Base-by-base conservation (phyloP, 176 grass and related monocot species). In the Ananas comosus region DNA sequence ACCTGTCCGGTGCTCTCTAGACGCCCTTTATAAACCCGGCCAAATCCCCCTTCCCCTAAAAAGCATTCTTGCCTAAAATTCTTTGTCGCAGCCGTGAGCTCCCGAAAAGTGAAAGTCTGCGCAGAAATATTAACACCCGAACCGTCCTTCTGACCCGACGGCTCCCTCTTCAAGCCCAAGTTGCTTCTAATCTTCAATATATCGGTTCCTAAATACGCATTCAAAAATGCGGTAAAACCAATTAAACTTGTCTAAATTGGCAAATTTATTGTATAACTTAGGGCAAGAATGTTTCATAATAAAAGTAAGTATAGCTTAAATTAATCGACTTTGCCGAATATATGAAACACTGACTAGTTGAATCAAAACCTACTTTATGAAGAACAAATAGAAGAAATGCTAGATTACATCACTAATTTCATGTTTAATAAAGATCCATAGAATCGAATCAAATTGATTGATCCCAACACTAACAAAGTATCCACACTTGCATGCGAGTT, bases 31-130 rank as follows among this genome's bases (percentile, higher is more conserved):
- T 96, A 96, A 64, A 96, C 92, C 14, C 92, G 81, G 1, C 92
- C 92, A 19, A 96, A 96, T 13, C 92, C 92, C 66, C 92, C 92
- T 73, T 96, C 92, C 68, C 92, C 92, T 22, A 96, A 83, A 65
- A 96, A 86, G 64, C 81, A 87, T 25, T 96, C 88, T 17, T 81
- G 80, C 72, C 85, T 96, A 82, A 96, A 96, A 78, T 96, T 96
- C 53, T 51, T 86, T 2, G 92, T 91, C 1, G 85, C 92, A 0
- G 69, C 63, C 0, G 81, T 83, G 11, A 96, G 92, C 81, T 96
- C 83, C 6, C 92, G 85, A 81, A 89, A 96, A 68, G 92, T 91
- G 79, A 92, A 96, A 0, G 83, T 96, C 33, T 96, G 88, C 27
- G 88, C 86, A 1, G 86, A 83, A 71, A 91, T 85, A 73, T 0